A percentile compares a stretch with the other conserved stretches of the same genome.
Evolutionary conservation across 331 rosid genomes (phyloP).

Genomic region (Spiraea crenata): DNA sequence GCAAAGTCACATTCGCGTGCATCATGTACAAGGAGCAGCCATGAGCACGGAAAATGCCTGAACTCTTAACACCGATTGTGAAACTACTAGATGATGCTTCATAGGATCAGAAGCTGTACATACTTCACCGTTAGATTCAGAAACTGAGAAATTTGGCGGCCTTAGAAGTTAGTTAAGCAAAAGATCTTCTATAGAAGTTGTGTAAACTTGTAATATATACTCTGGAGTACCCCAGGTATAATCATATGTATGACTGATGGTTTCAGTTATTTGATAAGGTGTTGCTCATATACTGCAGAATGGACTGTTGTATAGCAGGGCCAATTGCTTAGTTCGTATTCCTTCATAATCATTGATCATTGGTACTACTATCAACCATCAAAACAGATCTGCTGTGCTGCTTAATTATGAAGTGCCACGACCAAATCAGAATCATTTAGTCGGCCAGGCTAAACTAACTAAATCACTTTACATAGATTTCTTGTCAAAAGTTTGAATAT

Average conservation of each 20-base stretch:
- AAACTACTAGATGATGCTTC: neutral
- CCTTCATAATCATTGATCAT: neutral
- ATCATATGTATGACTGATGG: too few relatives aligned
- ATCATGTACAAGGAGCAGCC: conserved; percentile 25
- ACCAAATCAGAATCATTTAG: too few relatives aligned
- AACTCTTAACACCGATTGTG: neutral
- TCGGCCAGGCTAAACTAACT: too few relatives aligned
- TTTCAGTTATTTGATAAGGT: too few relatives aligned
- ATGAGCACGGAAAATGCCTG: conserved; percentile 26
- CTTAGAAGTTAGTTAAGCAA: neutral
- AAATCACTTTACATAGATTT: too few relatives aligned
- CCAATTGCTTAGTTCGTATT: neutral
- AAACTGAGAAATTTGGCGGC: neutral
- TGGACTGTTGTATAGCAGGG: neutral
- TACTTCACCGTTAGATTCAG: neutral
- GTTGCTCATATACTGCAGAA: neutral
- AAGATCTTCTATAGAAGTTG: neutral
- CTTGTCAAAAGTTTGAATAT: too few relatives aligned
- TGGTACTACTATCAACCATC: too few relatives aligned
- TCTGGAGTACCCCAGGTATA: too few relatives aligned
- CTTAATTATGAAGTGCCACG: too few relatives aligned
- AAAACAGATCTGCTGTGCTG: too few relatives aligned
- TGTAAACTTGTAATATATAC: neutral
- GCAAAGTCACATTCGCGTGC: conserved; percentile 21
- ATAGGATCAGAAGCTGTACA: conserved; percentile 3